A percentile compares a stretch with the other conserved stretches of the same genome.
Conservation (phyloP, 495 filamentous ascomycete genomes). For the Lophiotrema nucula region DNA sequence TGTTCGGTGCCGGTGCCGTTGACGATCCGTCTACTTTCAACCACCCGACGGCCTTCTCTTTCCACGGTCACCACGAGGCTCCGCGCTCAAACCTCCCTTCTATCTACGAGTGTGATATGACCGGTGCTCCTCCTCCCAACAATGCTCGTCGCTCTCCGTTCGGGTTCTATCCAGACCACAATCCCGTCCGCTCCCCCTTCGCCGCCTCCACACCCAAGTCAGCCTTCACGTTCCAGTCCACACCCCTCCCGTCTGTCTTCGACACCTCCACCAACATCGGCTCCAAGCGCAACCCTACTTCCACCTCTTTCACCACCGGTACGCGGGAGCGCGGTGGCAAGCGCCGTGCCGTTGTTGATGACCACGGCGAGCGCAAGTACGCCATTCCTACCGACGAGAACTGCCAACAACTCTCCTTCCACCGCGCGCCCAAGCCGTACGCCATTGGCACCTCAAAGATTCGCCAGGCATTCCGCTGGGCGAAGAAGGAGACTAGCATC, state of each 20-base stretch:
- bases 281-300: no score
- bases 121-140: neutral
- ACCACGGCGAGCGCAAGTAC: neutral
- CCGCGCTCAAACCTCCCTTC: neutral
- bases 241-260: no score
- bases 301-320: no score
- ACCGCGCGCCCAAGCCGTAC: neutral
- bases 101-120: neutral
- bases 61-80: neutral
- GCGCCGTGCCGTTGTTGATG: neutral
- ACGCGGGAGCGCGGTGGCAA: no score
- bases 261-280: no score
- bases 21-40: neutral
- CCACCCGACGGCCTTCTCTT: neutral
- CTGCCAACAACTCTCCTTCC: neutral
- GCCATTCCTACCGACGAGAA: neutral
- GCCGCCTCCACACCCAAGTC: no score
- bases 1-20: neutral
- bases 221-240: no score
- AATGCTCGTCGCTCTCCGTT: no score
- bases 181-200: no score
- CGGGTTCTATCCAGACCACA: no score
- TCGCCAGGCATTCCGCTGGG: neutral
- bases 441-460: neutral
- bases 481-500: no score